phyloP scores from a whole-genome alignment of 768 basidiomycete genomes.

The Tricholoma flavovirens region DNA sequence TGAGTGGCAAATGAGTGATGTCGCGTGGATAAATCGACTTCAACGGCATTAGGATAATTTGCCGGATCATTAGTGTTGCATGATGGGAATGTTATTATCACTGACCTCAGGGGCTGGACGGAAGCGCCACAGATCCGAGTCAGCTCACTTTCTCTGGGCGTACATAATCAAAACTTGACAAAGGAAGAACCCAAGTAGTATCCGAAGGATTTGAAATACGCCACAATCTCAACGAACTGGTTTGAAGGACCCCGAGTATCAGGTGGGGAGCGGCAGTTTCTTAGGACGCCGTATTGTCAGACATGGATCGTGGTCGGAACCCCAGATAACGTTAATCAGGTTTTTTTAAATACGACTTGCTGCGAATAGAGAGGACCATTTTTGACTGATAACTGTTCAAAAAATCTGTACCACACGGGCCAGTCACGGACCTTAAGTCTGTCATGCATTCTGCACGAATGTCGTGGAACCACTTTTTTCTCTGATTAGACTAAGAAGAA shows the following conservation, averaged over 20 bases:
- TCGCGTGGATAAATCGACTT: neutral
- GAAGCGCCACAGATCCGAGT: neutral
- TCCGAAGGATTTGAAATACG: neutral
- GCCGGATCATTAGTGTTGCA: neutral
- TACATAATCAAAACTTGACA: neutral
- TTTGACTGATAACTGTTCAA: too few species aligned
- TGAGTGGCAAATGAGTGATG: neutral
- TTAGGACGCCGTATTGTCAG: too few species aligned
- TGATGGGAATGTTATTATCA: neutral
- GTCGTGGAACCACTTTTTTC: too few species aligned
- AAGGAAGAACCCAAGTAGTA: neutral
- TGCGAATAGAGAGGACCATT: too few species aligned
- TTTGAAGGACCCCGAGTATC: neutral
- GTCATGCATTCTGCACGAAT: too few species aligned
- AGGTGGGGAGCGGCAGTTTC: neutral
- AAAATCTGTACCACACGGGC: too few species aligned
- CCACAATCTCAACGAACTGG: neutral
- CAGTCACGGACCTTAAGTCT: too few species aligned
- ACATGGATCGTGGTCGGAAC: too few species aligned
- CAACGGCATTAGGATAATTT: neutral
- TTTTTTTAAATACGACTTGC: too few species aligned
- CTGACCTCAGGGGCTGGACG: too few species aligned
- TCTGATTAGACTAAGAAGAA: too few species aligned
- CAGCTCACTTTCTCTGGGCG: constrained; percentile 23
- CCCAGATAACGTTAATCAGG: too few species aligned